Conservation (phyloP, 768 basidiomycete genomes). For the Lactifluus hygrophoroides region DNA sequence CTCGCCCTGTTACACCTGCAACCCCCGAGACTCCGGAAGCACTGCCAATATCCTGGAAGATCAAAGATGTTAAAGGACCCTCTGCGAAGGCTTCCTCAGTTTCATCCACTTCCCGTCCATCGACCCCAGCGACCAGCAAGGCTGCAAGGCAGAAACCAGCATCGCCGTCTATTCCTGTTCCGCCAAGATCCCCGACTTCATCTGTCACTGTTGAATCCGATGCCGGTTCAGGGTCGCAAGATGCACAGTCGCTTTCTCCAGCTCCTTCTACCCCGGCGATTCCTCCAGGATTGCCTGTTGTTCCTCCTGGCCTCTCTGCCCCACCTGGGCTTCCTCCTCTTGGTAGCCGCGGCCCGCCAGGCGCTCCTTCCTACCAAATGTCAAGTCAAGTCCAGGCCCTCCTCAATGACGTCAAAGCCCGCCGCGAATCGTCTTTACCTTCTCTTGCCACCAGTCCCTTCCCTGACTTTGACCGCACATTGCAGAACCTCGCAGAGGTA, state of each 20-base stretch:
- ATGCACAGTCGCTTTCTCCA: constrained; percentile 24
- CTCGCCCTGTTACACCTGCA: constrained; percentile 38
- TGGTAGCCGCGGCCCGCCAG: constrained; percentile 34
- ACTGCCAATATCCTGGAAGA: constrained; percentile 12
- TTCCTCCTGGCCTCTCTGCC: constrained; percentile 55
- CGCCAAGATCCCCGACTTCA: constrained; percentile 23
- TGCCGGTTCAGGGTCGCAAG: constrained; percentile 22
- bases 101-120: constrained; percentile 47
- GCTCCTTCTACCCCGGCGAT: constrained; percentile 39
- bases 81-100: constrained; percentile 38
- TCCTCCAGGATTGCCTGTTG: constrained; percentile 44
- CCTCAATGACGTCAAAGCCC: constrained; percentile 71
- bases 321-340: constrained; percentile 50
- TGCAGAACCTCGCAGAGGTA: constrained; percentile 59
- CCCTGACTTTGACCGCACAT: constrained; percentile 82
- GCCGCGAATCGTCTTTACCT: constrained; percentile 49
- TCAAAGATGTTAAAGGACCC: constrained; percentile 36
- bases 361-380: constrained; percentile 61
- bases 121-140: constrained; percentile 38
- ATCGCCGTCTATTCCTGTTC: constrained; percentile 15
- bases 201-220: constrained; percentile 24
- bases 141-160: constrained; percentile 3
- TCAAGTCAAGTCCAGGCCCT: constrained; percentile 78
- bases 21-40: constrained; percentile 19
- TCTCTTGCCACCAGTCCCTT: constrained; percentile 53